Evolutionary conservation across 371 early-diverging fungal species (phyloP), one percentile per base, ranked within the genome.

Genomic region (Entomophthora muscae): DNA sequence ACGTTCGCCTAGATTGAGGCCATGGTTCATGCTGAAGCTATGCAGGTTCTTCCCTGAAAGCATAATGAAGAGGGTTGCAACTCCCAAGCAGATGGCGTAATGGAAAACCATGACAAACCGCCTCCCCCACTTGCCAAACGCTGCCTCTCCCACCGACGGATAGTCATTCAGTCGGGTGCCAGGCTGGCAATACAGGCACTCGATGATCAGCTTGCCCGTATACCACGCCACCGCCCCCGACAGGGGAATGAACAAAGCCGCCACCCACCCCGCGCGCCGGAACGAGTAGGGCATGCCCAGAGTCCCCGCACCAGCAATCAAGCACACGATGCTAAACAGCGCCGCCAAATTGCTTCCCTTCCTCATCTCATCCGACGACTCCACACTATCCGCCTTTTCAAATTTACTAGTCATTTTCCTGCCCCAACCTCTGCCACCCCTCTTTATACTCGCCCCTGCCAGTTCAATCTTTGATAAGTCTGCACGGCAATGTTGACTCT

Each of bases 61-160:
- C 32, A 83, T 77, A 64, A 80, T 66, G 61, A 78, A 83, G 52
- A 83, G 73, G 57, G 75, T 67, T 0, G 80, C 77, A 1, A 76
- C 77, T 64, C 83, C 83, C n/a, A 81, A 58, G n/a, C 78, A 68
- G 62, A 83, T 76, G 65, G 75, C 74, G 57, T 78, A 72, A 62
- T 81, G 78, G 70, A 80, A 79, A 66, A 79, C 77, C 63, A 70
- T 64, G 63, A 73, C 72, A n/a, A 72, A 64, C 30, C 58, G 26
- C 33, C 66, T 64, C 27, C 75, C 75, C 1, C 60, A 42, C 23
- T 56, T 66, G 24, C 75, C 75, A 65, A 65, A 75, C 52, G 75
- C 75, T 29, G 68, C 69, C 26, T 72, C 68, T 51, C 73, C 73
- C 3, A 75, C 52, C 56, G 72, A 67, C 12, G 71, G 70, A 52